phyloP scores from a whole-genome alignment of 129 eudicot genomes.

The Centaurea solstitialis region DNA sequence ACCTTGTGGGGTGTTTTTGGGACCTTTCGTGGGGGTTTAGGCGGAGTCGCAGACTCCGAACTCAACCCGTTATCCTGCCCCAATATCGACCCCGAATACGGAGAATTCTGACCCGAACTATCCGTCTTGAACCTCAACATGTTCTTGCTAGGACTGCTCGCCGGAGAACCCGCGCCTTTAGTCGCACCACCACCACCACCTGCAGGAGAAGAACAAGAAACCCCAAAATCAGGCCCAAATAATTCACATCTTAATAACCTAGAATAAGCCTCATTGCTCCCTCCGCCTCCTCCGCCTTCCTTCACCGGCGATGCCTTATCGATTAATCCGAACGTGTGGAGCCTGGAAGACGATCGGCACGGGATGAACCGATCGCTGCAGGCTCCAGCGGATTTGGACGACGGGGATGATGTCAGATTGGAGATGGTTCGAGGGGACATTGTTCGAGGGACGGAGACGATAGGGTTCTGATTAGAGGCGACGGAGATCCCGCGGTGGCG shows the following conservation, averaged over 20 bases:
- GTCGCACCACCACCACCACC: constrained; percentile 43
- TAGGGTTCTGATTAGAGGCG: constrained; percentile 37
- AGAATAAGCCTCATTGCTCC: constrained; percentile 58
- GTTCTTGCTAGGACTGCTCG: constrained; percentile 67
- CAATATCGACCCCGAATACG: constrained; percentile 72
- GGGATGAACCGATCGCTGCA: constrained; percentile 98
- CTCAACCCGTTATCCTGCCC: constrained; percentile 61
- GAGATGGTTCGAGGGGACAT: constrained; percentile 62
- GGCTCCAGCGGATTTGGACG: constrained; percentile 61
- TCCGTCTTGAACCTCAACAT: constrained; percentile 93
- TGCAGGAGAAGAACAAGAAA: constrained; percentile 73
- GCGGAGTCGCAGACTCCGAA: constrained; percentile 63
- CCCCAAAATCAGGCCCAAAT: constrained; percentile 93
- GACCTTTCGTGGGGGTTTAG: constrained; percentile 88
- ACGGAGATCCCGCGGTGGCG: constrained; percentile 38
- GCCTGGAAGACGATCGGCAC: constrained; percentile 89
- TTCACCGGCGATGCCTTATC: constrained; percentile 73
- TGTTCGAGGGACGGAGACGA: constrained; percentile 57
- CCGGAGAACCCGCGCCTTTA: constrained; percentile 42
- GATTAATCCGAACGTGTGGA: constrained; percentile 77
- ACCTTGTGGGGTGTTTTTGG: constrained; percentile 99
- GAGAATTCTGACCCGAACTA: constrained; percentile 65
- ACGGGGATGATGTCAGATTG: constrained; percentile 57
- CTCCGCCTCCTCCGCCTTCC: constrained; percentile 55
- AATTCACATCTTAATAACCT: constrained; percentile 75